Base-by-base conservation (phyloP, 768 basidiomycete species). In the Grammothele lineata region DNA sequence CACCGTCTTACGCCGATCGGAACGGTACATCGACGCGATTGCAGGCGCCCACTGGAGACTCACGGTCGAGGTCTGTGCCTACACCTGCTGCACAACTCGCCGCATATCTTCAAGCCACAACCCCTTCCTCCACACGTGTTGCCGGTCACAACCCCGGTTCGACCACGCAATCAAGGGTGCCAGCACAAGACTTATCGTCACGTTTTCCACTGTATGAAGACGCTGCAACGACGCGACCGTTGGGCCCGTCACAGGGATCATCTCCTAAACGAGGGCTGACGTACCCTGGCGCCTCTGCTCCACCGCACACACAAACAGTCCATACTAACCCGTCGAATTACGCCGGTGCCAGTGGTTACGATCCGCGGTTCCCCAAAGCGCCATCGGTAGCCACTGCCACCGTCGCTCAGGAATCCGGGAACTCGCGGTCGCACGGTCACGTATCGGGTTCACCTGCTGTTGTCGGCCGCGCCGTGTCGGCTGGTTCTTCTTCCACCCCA, bases 301-400 rank as follows among this genome's bases (percentile, higher is more conserved):
- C 47, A 17, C 18, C 47, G 10, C 32, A 34, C 4, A 17, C 38
- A 2, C 19, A 37, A 8, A 24, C 45, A 3, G 41, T 39, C 9
- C 50, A 52, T 24, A 37, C 35, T 30, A 43, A 47, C 19, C 37
- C 50, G 4, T 22, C 51, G 2, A 40, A 40, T 25, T 40, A 48
- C 25, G n/a, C 40, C 11, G 24, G 32, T 17, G 36, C 25, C 7
- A 23, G 32, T 1, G 42, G 32, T 9, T 36, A 30, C 18, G 56
- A 57, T 27, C 47, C 48, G 14, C 47, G 54, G 12, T 57, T 52
- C 7, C 49, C 51, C 18, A 57, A 57, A 24, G 44, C 56, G 6
- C 48, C 47, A 2, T 45, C n/a, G n/a, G n/a, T n/a, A n/a, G n/a
- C n/a, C n/a, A n/a, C n/a, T n/a, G n/a, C n/a, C n/a, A n/a, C n/a